phyloP scores from a whole-genome alignment of 1,284 basidiomycete species.

The Microbotryum silenes-acaulis region DNA sequence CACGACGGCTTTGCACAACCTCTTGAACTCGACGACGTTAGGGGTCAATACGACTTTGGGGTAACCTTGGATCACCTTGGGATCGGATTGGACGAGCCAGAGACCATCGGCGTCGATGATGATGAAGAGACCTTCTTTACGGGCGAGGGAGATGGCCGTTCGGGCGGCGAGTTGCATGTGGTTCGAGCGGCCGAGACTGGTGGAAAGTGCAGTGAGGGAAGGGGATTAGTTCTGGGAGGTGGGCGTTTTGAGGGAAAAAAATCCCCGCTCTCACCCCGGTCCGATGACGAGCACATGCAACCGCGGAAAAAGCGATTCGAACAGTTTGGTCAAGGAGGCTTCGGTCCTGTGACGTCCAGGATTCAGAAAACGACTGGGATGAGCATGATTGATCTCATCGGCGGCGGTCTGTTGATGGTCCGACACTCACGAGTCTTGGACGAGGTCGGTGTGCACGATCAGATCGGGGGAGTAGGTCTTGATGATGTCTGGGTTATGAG shows the following conservation, averaged over 20 bases:
- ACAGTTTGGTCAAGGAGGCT: slow-evolving; percentile 41
- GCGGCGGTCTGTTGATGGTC: slow-evolving; percentile 44
- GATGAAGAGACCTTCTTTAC: slow-evolving; percentile 65
- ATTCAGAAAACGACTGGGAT: too few relatives aligned
- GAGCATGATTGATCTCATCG: slow-evolving; percentile 44
- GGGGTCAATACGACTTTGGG: slow-evolving; percentile 77
- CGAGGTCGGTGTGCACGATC: slow-evolving; percentile 87
- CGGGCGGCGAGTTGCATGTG: slow-evolving; percentile 72
- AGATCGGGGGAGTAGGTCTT: slow-evolving; percentile 85
- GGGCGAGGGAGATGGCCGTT: slow-evolving; percentile 47
- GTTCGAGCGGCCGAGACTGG: slow-evolving; percentile 63
- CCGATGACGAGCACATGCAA: slow-evolving; percentile 85
- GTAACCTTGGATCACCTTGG: slow-evolving; percentile 69
- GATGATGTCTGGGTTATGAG: slow-evolving; percentile 54
- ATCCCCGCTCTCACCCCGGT: slow-evolving; percentile 52
- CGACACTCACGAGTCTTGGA: slow-evolving; percentile 25
- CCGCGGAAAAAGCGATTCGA: slow-evolving; percentile 65
- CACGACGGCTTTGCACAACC: slow-evolving; percentile 67
- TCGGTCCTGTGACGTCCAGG: slow-evolving; percentile 8
- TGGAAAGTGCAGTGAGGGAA: not conserved
- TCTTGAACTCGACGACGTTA: slow-evolving; percentile 87
- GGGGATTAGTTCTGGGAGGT: slow-evolving; percentile 1
- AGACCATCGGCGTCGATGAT: slow-evolving; percentile 91
- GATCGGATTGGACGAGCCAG: slow-evolving; percentile 67
- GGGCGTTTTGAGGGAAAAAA: not conserved